Base-by-base conservation (phyloP, 768 basidiomycete genomes). In the Mycena olivaceomarginata region DNA sequence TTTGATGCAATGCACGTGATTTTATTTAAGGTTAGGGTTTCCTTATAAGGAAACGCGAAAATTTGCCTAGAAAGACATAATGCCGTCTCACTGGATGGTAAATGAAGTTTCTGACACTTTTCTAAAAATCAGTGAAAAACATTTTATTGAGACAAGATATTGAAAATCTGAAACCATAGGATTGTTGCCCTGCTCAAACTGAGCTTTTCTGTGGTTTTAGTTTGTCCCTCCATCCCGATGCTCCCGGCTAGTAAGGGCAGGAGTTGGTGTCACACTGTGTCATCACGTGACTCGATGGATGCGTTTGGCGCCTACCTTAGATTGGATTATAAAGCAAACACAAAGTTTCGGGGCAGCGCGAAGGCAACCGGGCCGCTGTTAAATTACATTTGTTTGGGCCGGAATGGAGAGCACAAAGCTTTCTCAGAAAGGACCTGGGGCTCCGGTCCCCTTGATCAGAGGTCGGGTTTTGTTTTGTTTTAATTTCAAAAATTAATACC, bases 1-100 rank as follows among this genome's bases (percentile, higher is more conserved):
- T 43, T 43, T 43, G 43, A 43, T 65, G 43, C 25, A 20, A 25
- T 9, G 41, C 64, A 65, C 64, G 64, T 65, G 64, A 46, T 37
- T 43, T 13, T 25, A 20, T 46, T 41, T 63, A 63, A 20, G 63
- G 63, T 64, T 64, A 64, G 63, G 25, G 46, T 48, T 66, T 66
- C 65, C 65, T 66, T 66, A n/a, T 66, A 45, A 20, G 65, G 65
- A 66, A 66, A 37, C 45, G 45, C 65, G 65, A 66, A 66, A 46
- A 46, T 66, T 66, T 16, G 20, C 9, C 2, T 0, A 18, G 2
- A 66, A 66, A 66, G 16, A 31, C 18, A 18, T 7, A 66, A 66
- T 8, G 8, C 25, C 6, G 9, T 48, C 9, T 40, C 45, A 1
- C 25, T 40, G 45, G n/a, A 45, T 40, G 41, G 5, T 12, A 25